Evolutionary conservation across 2,329 filamentous ascomycete genomes (phyloP).

Genomic region (Colletotrichum sidae): DNA sequence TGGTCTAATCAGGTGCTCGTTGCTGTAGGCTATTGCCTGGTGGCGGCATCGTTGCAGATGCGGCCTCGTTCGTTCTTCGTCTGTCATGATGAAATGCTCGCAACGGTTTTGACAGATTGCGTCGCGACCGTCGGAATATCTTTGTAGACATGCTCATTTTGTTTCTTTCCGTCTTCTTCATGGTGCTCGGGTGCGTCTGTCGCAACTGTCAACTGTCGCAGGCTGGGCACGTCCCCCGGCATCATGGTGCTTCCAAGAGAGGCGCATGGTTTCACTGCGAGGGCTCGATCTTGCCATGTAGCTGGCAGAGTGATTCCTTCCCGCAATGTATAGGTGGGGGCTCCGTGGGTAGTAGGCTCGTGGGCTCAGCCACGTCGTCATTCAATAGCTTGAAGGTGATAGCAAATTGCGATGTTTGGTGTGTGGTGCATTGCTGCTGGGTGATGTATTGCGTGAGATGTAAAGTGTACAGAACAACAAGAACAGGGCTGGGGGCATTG

Average conservation of each 20-base stretch:
- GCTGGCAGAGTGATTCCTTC: too few relatives aligned
- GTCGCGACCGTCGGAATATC: not conserved
- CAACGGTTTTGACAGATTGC: not conserved
- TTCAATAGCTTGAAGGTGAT: too few relatives aligned
- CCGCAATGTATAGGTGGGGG: too few relatives aligned
- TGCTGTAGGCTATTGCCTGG: slow-evolving; percentile 7
- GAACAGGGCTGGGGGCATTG: too few relatives aligned
- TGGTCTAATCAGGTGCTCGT: slow-evolving; percentile 8
- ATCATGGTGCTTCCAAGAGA: slow-evolving; percentile 1
- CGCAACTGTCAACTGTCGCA: slow-evolving; percentile 27
- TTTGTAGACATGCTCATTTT: slow-evolving; percentile 7
- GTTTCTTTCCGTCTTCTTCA: not conserved
- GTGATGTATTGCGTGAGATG: too few relatives aligned
- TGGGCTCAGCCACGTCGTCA: too few relatives aligned
- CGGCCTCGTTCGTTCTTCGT: slow-evolving; percentile 12
- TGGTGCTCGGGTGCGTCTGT: slow-evolving; percentile 23
- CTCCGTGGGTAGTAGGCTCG: too few relatives aligned
- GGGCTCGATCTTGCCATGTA: not conserved
- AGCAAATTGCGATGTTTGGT: too few relatives aligned
- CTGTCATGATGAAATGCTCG: slow-evolving; percentile 16
- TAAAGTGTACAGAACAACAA: too few relatives aligned
- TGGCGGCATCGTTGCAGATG: slow-evolving; percentile 22
- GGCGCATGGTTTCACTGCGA: slow-evolving; percentile 25
- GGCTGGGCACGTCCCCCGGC: slow-evolving; percentile 21
- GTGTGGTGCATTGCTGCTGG: too few relatives aligned